phyloP scores from a whole-genome alignment of 257 asterid species.

The Cruciata laevipes region DNA sequence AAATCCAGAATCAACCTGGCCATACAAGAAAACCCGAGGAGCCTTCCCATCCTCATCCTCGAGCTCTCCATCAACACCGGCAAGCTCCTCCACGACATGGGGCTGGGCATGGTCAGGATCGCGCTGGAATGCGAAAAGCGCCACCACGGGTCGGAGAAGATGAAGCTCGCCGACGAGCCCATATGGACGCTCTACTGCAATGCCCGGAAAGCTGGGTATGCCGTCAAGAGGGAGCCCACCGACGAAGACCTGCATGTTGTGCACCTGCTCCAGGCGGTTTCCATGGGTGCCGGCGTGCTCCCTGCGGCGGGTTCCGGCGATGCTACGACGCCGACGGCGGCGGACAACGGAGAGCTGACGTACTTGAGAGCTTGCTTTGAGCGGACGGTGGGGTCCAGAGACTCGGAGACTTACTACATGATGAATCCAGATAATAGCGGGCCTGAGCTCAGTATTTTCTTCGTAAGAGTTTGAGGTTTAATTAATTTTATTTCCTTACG shows the following conservation, averaged over 20 bases:
- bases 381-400: conserved; percentile 69
- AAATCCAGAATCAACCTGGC: conserved; percentile 61
- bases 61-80: conserved; percentile 80
- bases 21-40: conserved; percentile 65
- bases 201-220: conserved; percentile 72
- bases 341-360: conserved; percentile 50
- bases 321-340: conserved; percentile 20
- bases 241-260: conserved; percentile 69
- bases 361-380: conserved; percentile 84
- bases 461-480: not conserved
- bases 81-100: conserved; percentile 85
- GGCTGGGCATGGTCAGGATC: conserved; percentile 66
- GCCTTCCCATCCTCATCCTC: conserved; percentile 61
- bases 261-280: conserved; percentile 59
- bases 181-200: conserved; percentile 84
- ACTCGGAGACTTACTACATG: conserved; percentile 57
- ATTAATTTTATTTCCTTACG: not conserved
- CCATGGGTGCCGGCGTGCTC: conserved; percentile 89
- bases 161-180: conserved; percentile 66
- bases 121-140: conserved; percentile 79
- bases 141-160: conserved; percentile 37
- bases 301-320: conserved; percentile 27
- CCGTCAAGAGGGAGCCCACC: conserved; percentile 64
- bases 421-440: conserved; percentile 6
- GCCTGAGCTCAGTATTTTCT: conserved; percentile 9